phyloP scores from a whole-genome alignment of 441 rosid genomes.

The Aleurites moluccanus region DNA sequence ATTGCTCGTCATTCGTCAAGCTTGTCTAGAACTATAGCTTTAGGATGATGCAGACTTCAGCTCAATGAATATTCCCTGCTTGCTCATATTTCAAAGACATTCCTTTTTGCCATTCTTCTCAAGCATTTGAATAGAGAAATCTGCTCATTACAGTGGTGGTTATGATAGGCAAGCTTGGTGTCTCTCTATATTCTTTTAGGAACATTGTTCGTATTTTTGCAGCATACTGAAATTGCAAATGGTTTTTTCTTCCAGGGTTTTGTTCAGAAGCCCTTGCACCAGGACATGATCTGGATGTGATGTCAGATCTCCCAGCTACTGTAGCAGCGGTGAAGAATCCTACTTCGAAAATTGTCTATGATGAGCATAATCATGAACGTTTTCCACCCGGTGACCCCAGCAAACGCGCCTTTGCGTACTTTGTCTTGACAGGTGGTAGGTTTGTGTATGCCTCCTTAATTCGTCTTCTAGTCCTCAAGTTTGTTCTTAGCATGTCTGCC shows the following conservation, averaged over 20 bases:
- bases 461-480: slow-evolving; percentile 85
- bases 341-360: slow-evolving; percentile 73
- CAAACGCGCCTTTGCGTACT: slow-evolving; percentile 97
- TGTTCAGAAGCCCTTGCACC: slow-evolving; percentile 58
- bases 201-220: neutral
- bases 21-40: neutral
- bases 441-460: slow-evolving; percentile 85
- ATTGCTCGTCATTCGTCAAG: neutral
- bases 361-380: slow-evolving; percentile 83
- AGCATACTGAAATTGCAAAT: slow-evolving; percentile 13
- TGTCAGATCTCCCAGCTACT: slow-evolving; percentile 61
- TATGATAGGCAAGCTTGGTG: neutral
- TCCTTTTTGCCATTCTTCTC: neutral
- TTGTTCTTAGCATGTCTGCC: slow-evolving; percentile 94
- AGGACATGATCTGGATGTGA: slow-evolving; percentile 55
- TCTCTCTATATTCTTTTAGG: neutral
- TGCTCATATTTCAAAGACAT: neutral
- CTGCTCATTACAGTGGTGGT: neutral
- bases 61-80: neutral
- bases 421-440: slow-evolving; percentile 87
- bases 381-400: slow-evolving; percentile 95
- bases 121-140: neutral
- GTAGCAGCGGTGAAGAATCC: slow-evolving; percentile 80
- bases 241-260: slow-evolving; percentile 49
- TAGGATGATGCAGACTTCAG: neutral